These are phyloP conservation scores for Erigeron canadensis DNA, from an alignment of 129 eudicot genomes.

Conservation along the genomic window DNA sequence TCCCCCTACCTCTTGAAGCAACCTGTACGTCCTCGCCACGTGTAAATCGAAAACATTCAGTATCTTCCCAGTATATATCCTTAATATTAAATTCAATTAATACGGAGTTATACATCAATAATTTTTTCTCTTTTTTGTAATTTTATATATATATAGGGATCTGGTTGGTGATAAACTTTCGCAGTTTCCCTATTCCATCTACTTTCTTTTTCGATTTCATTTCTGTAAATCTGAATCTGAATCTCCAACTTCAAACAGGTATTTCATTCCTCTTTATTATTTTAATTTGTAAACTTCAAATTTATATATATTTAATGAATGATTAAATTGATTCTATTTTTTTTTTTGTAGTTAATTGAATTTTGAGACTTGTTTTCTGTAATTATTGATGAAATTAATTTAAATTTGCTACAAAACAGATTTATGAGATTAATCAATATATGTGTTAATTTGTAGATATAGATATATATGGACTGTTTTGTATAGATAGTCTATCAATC, in stretches of 20 bases:
- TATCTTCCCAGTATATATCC: background rate
- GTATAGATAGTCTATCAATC: too few species aligned
- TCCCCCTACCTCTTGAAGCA: background rate
- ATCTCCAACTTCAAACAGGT: constrained; percentile 9
- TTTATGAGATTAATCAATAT: background rate
- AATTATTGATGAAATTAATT: background rate
- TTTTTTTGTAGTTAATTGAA: background rate
- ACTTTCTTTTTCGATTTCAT: constrained; percentile 4
- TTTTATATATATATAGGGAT: constrained; percentile 26
- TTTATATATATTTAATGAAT: background rate
- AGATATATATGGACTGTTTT: too few species aligned
- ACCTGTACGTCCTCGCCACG: background rate
- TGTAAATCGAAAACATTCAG: background rate
- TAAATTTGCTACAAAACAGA: constrained; percentile 5
- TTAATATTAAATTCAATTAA: background rate
- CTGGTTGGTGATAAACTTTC: constrained; percentile 1
- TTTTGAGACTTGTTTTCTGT: constrained; percentile 1
- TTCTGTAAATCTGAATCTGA: constrained; percentile 10
- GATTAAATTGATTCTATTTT: too few species aligned
- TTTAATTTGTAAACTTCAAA: constrained; percentile 13
- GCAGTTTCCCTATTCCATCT: constrained; percentile 25
- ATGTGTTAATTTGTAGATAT: constrained; percentile 1
- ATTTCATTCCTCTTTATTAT: constrained; percentile 7
- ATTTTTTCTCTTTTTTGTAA: too few species aligned
- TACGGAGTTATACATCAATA: too few species aligned